Evolutionary conservation across 495 filamentous ascomycete species (phyloP).

Genomic region (Hypoxylon rickii): DNA sequence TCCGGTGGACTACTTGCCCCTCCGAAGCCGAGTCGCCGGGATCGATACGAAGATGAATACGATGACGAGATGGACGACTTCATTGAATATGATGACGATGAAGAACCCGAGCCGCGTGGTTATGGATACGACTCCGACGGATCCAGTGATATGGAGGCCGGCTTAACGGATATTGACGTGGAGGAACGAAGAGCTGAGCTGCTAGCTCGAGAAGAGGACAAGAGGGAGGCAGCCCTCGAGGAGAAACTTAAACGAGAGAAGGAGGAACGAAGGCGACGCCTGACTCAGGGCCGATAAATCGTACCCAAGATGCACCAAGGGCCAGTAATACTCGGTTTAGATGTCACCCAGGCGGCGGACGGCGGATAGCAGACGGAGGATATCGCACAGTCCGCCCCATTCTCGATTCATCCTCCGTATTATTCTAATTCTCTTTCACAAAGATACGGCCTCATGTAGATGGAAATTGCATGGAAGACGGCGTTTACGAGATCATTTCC

Average conservation of each 20-base stretch:
- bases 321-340: too few species aligned
- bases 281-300: slow-evolving; percentile 25
- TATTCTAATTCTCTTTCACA: not conserved
- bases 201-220: slow-evolving; percentile 57
- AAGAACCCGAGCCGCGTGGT: slow-evolving; percentile 47
- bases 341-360: too few species aligned
- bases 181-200: slow-evolving; percentile 58
- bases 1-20: slow-evolving; percentile 37
- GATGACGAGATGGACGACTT: slow-evolving; percentile 57
- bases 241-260: slow-evolving; percentile 51
- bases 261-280: slow-evolving; percentile 47
- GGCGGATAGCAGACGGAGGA: too few species aligned
- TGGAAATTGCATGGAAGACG: slow-evolving; percentile 34
- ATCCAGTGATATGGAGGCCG: slow-evolving; percentile 68
- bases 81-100: slow-evolving; percentile 60
- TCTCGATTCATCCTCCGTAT: not conserved
- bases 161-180: slow-evolving; percentile 60
- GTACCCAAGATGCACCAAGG: slow-evolving; percentile 3
- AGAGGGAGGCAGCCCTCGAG: slow-evolving; percentile 50
- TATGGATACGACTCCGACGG: slow-evolving; percentile 54
- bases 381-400: too few species aligned
- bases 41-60: slow-evolving; percentile 59
- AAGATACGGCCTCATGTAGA: slow-evolving; percentile 25
- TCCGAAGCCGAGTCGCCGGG: slow-evolving; percentile 40
- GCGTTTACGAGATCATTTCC: slow-evolving; percentile 17